These are phyloP conservation scores for Datisca glomerata DNA, from an alignment of 306 rosid species.

Conservation along the genomic window DNA sequence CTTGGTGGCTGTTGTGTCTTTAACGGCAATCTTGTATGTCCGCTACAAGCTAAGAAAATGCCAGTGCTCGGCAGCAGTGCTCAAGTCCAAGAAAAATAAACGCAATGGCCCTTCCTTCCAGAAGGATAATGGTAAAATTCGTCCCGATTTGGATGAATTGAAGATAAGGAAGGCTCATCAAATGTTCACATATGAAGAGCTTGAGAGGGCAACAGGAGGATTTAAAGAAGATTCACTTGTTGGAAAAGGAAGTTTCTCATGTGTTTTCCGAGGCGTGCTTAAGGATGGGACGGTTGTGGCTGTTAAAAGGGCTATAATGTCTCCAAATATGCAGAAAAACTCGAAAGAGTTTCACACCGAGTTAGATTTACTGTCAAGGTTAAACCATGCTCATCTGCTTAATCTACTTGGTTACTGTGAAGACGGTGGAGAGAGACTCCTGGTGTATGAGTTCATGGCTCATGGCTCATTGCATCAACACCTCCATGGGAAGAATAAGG, in stretches of 20 bases:
- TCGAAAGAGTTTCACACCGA: slow-evolving; percentile 86
- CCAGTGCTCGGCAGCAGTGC: slow-evolving; percentile 30
- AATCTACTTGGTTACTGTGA: slow-evolving; percentile 83
- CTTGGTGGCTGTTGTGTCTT: slow-evolving; percentile 45
- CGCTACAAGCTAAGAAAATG: slow-evolving; percentile 53
- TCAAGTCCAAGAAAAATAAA: slow-evolving; percentile 29
- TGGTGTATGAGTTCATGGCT: slow-evolving; percentile 92
- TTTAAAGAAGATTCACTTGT: slow-evolving; percentile 70
- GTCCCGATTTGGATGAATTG: slow-evolving; percentile 64
- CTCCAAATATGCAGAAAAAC: slow-evolving; percentile 65
- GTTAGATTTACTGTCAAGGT: slow-evolving; percentile 68
- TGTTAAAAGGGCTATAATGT: slow-evolving; percentile 70
- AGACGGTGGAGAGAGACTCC: slow-evolving; percentile 82
- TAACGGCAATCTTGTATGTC: slow-evolving; percentile 61
- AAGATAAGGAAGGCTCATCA: slow-evolving; percentile 65
- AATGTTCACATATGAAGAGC: slow-evolving; percentile 74
- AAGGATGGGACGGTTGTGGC: slow-evolving; percentile 82
- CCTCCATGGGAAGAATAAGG: slow-evolving; percentile 57
- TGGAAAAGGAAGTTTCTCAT: slow-evolving; percentile 89
- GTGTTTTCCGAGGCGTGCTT: slow-evolving; percentile 68
- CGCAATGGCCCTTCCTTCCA: slow-evolving; percentile 29
- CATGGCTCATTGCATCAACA: slow-evolving; percentile 84
- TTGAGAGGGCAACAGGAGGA: slow-evolving; percentile 58
- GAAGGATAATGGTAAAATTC: slow-evolving; percentile 38
- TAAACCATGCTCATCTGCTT: slow-evolving; percentile 86